Evolutionary conservation across 345 rosid species (phyloP).

Genomic region (Schrenkiella parvula): DNA sequence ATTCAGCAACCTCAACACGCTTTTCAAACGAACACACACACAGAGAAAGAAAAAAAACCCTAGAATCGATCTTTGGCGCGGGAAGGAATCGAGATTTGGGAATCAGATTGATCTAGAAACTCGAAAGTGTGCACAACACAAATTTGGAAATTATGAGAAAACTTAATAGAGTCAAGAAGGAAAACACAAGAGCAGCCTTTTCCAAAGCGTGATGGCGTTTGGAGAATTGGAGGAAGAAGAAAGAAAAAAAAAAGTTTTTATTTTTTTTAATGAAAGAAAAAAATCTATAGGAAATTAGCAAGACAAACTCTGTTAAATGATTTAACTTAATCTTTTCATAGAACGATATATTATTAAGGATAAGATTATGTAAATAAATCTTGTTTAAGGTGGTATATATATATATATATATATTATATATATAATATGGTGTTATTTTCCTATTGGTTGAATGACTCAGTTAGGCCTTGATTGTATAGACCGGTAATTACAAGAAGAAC

Average conservation of each 20-base stretch:
- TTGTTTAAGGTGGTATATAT: too few relatives aligned
- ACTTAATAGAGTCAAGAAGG: conserved; percentile 2
- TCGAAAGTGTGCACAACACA: not conserved
- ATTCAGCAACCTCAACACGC: conserved; percentile 9
- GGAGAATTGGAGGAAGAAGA: conserved; percentile 14
- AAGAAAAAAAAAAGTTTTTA: not conserved
- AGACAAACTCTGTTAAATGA: conserved; percentile 11
- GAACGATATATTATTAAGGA: conserved; percentile 7
- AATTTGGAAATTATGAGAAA: not conserved
- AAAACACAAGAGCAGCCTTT: conserved; percentile 13
- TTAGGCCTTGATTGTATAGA: too few relatives aligned
- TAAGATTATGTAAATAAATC: too few relatives aligned
- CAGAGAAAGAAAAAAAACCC: conserved; percentile 5
- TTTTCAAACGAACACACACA: not conserved
- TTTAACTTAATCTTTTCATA: too few relatives aligned
- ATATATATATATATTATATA: too few relatives aligned
- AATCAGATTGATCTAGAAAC: conserved; percentile 22
- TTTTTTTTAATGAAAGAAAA: not conserved
- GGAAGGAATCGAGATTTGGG: conserved; percentile 24
- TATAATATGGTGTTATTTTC: too few relatives aligned
- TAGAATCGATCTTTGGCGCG: conserved; percentile 26
- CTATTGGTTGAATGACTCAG: not conserved
- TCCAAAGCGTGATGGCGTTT: conserved; percentile 16
- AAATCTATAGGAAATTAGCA: not conserved
- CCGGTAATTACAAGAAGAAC: not conserved